Evolutionary conservation across 2,329 filamentous ascomycete species (phyloP), one percentile per base, ranked within the genome.

Genomic region (Colletotrichum orchidophilum): DNA sequence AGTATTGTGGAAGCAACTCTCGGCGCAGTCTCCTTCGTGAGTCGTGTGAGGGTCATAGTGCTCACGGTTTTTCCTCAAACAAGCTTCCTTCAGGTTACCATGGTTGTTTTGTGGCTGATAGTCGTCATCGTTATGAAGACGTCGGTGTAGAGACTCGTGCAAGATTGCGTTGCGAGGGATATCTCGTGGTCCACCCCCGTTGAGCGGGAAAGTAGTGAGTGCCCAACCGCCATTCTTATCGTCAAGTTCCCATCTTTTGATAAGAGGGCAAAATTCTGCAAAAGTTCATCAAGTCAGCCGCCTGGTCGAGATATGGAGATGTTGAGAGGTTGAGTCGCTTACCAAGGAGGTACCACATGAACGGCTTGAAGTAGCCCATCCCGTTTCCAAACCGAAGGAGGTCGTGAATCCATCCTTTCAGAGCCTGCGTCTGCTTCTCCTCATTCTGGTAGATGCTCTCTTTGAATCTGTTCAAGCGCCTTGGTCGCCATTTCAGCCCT

Each of bases 311-410:
- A 39, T 11, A 66, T 12, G 9, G 49, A 18, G 55, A 15, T 50
- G 1, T 9, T 2, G 35, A 15, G 31, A 27, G 6, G 15, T 6
- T 13, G 59, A 18, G 13, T 18, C 33, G 71, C 82, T 79, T 75
- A 84, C 82, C 83, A 77, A 84, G 78, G 31, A 83, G 79, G 49
- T 81, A 82, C 83, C 83, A 84, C 18, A 84, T 63, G 9, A 84
- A 59, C 1, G 84, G 83, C 8, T 71, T 80, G 63, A 80, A 77
- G 64, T 83, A 80, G 13, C 76, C 77, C 0, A 79, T 79, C 4
- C 83, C 82, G 24, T 75, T 74, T 2, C 81, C 80, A 24, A 82
- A 81, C 2, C 71, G 70, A 18, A 84, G 78, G 4, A 80, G 80
- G 67, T 84, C 82, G 33, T 84, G 83, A 29, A 83, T 78, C 18